Evolutionary conservation across 148 eudicot species (phyloP).

Genomic region (Camellia lanceoleosa): DNA sequence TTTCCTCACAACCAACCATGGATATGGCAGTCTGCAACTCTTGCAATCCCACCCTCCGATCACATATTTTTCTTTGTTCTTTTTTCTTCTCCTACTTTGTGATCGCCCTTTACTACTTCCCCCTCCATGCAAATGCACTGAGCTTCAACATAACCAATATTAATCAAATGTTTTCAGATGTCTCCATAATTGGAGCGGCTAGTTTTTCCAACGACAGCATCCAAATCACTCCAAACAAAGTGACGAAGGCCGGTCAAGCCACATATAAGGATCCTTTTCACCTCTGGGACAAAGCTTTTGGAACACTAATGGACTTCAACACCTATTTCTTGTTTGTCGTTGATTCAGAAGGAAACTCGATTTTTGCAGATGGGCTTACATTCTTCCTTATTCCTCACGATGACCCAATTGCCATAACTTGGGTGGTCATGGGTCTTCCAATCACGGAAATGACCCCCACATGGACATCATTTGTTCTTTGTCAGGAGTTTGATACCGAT

Average conservation of each 20-base stretch:
- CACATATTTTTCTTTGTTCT: too few relatives aligned
- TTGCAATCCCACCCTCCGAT: too few relatives aligned
- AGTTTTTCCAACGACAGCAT: conserved; percentile 12
- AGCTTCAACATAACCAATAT: conserved; percentile 3
- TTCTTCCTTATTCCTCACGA: background rate
- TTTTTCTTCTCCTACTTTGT: too few relatives aligned
- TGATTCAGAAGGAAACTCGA: conserved; percentile 1
- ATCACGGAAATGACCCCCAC: too few relatives aligned
- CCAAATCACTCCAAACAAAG: conserved; percentile 15
- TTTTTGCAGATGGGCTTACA: conserved; percentile 2
- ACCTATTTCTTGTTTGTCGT: conserved; percentile 15
- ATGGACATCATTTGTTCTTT: conserved; percentile 10
- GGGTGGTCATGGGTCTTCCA: background rate
- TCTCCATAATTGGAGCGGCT: conserved; percentile 1
- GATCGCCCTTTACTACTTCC: too few relatives aligned
- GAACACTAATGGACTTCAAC: background rate
- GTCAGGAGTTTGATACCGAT: conserved; percentile 16
- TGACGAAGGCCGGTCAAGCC: conserved; percentile 5
- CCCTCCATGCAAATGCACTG: background rate
- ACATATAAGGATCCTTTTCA: conserved; percentile 6
- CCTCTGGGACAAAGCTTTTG: conserved; percentile 17
- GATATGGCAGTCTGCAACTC: too few relatives aligned
- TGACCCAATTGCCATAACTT: background rate
- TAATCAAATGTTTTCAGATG: background rate
- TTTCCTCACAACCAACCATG: too few relatives aligned